Conservation (phyloP, 495 filamentous ascomycete genomes). For the Daldinia decipiens region DNA sequence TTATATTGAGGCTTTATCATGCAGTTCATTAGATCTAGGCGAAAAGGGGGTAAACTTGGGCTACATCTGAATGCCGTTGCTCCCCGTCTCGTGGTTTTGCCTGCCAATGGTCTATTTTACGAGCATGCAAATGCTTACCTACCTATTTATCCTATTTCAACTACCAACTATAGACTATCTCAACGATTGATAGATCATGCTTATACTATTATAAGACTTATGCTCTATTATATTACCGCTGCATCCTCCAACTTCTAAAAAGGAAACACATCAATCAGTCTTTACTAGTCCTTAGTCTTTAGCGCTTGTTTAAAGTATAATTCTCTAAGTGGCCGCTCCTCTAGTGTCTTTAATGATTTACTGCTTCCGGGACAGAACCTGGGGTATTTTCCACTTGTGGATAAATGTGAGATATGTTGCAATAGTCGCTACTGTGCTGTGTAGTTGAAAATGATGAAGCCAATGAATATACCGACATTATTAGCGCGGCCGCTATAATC, state of each 20-base stretch:
- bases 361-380: background rate
- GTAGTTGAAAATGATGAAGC: conserved; percentile 49
- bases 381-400: conserved; percentile 31
- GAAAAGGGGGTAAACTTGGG: background rate
- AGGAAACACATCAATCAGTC: no score
- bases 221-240: no score
- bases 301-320: no score
- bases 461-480: conserved; percentile 49
- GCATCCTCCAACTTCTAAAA: no score
- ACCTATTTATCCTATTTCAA: no score
- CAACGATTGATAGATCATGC: no score
- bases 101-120: background rate
- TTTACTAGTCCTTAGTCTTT: no score
- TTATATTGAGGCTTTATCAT: background rate
- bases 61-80: background rate
- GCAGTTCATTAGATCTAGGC: background rate
- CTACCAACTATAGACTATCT: no score
- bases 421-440: conserved; percentile 39
- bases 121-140: no score
- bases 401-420: conserved; percentile 43
- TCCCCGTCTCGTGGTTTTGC: background rate
- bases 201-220: no score
- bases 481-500: conserved; percentile 24
- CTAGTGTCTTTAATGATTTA: background rate
- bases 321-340: no score